Conservation (phyloP, 2,329 filamentous ascomycete genomes). For the Aspergillus sojae region DNA sequence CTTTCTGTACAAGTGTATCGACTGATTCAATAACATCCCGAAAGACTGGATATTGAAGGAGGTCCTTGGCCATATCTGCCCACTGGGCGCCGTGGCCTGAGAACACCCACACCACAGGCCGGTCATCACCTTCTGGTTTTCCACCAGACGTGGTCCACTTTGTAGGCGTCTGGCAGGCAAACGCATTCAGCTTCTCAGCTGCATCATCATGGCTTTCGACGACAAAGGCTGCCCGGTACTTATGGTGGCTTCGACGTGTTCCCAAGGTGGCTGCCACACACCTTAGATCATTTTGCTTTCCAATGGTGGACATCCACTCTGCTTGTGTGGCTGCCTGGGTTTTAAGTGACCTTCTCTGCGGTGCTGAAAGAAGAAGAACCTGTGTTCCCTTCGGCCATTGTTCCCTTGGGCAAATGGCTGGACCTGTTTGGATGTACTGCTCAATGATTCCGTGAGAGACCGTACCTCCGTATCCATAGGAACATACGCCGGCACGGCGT, state of each 20-base stretch:
- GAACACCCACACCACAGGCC: slow-evolving; percentile 39
- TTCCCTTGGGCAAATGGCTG: neutral
- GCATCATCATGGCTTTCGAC: slow-evolving; percentile 3
- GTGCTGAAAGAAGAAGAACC: neutral
- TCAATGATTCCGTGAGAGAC: slow-evolving; percentile 40
- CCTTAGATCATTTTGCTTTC: neutral
- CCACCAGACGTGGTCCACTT: slow-evolving; percentile 14
- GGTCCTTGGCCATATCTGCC: slow-evolving; percentile 42
- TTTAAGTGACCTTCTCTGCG: neutral
- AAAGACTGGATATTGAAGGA: slow-evolving; percentile 27
- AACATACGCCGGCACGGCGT: slow-evolving; percentile 33
- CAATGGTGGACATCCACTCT: neutral
- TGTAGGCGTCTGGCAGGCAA: neutral
- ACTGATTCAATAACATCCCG: slow-evolving; percentile 26
- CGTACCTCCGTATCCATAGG: slow-evolving; percentile 40
- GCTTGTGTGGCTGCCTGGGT: neutral
- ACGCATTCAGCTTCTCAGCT: slow-evolving; percentile 13
- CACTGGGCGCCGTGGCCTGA: slow-evolving; percentile 49
- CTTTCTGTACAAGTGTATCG: slow-evolving; percentile 27
- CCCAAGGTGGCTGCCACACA: neutral
- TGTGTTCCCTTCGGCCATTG: neutral
- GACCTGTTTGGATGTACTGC: slow-evolving; percentile 6
- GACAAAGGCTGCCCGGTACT: slow-evolving; percentile 2
- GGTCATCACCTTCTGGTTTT: slow-evolving; percentile 23
- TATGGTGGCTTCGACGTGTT: neutral